phyloP scores from a whole-genome alignment of 805 yeast species.

The Myxozyma mucilagina region DNA sequence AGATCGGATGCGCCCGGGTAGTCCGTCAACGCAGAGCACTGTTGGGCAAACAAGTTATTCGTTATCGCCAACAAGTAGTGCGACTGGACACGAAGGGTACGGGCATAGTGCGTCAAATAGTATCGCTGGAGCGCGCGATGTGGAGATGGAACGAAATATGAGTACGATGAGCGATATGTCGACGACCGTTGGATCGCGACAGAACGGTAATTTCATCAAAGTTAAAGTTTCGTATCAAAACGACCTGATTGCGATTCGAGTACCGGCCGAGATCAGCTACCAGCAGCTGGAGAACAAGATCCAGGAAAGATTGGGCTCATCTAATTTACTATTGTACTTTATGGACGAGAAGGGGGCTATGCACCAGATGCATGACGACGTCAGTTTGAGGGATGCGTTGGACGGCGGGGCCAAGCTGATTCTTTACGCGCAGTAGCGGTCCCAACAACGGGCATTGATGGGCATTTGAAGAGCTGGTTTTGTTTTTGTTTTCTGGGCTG shows the following conservation, averaged over 20 bases:
- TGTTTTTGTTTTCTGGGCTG: not conserved
- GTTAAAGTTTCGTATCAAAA: conserved; percentile 44
- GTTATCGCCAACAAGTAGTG: conserved; percentile 9
- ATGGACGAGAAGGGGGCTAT: conserved; percentile 37
- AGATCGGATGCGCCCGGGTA: conserved; percentile 10
- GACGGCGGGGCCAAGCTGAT: conserved; percentile 20
- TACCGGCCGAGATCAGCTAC: conserved; percentile 40
- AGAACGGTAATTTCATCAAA: conserved; percentile 34
- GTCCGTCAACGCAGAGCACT: not conserved
- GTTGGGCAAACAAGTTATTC: conserved; percentile 2
- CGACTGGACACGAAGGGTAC: conserved; percentile 1
- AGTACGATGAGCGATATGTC: conserved; percentile 9
- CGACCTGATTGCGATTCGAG: conserved; percentile 44
- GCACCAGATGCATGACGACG: conserved; percentile 36
- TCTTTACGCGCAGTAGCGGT: conserved; percentile 22
- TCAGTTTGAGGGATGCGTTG: conserved; percentile 44
- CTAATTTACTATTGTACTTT: conserved; percentile 35
- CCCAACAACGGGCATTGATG: too few species aligned
- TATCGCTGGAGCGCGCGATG: conserved; percentile 4
- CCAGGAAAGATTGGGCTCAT: conserved; percentile 39
- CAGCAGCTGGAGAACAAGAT: conserved; percentile 38
- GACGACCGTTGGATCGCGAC: conserved; percentile 8
- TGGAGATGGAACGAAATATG: conserved; percentile 17
- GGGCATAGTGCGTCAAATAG: conserved; percentile 14
- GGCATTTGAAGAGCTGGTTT: too few species aligned